phyloP scores from a whole-genome alignment of 2,329 filamentous ascomycete genomes.

The Botryotinia globosa region DNA sequence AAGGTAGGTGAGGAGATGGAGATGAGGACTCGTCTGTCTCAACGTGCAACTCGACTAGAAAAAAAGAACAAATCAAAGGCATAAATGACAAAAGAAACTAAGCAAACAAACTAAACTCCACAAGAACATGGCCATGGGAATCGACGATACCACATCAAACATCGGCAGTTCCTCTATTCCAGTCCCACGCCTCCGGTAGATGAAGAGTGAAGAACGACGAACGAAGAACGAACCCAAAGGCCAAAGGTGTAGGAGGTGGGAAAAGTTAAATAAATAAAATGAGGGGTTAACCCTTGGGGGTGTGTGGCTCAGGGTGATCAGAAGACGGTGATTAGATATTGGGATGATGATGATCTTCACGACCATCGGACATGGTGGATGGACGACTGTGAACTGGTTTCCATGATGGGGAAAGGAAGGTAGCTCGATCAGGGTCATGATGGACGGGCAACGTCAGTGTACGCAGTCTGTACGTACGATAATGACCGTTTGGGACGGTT shows the following conservation, averaged over 20 bases:
- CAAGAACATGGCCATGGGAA: background rate
- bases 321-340: background rate
- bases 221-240: no score
- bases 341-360: constrained; percentile 9
- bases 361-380: background rate
- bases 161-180: background rate
- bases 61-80: background rate
- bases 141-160: background rate
- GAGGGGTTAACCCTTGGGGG: background rate
- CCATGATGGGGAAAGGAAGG: background rate
- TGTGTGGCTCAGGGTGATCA: constrained; percentile 1
- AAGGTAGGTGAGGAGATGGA: no score
- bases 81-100: background rate
- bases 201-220: background rate
- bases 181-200: background rate
- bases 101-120: background rate
- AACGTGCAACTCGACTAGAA: background rate
- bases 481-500: background rate
- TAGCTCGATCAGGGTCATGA: background rate
- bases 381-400: background rate
- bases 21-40: no score
- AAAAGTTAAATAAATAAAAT: background rate
- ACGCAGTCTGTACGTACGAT: background rate
- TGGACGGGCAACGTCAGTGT: background rate
- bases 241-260: background rate